Percentiles rank a stretch among this genome's conserved stretches.
phyloP scores from a whole-genome alignment of 208 protist species.

The Acanthamoeba sp. region DNA sequence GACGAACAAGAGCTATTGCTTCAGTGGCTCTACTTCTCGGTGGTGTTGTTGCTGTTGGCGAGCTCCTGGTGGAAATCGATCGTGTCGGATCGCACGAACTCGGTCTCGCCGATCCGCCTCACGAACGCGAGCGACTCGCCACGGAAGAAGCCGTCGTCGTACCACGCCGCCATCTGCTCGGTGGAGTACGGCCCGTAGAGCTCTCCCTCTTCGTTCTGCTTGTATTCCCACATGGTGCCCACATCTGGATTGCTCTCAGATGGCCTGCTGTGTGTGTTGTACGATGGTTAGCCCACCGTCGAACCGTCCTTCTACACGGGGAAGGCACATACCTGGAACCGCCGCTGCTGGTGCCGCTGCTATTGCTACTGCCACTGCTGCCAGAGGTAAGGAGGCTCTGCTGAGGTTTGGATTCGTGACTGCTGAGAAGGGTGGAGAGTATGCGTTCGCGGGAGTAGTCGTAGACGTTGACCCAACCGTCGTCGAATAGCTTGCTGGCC shows the following conservation, averaged over 20 bases:
- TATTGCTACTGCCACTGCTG: not conserved
- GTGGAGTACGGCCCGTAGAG: not conserved
- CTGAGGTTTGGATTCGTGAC: not conserved
- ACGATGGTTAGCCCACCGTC: not conserved
- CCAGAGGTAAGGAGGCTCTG: not conserved
- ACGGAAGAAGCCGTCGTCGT: not conserved
- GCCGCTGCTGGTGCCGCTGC: not conserved
- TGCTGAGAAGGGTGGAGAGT: not conserved
- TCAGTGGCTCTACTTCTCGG: no score
- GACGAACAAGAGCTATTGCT: no score
- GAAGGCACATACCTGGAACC: not conserved
- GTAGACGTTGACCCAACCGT: conserved; percentile 40
- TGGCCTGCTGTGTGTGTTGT: not conserved
- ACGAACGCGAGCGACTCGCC: not conserved
- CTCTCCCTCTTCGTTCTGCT: not conserved
- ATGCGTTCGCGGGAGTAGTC: not conserved
- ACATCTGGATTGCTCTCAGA: no score
- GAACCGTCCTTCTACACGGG: no score
- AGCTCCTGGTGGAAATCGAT: not conserved
- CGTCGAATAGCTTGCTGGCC: not conserved
- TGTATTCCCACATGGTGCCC: conserved; percentile 11
- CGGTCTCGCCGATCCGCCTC: not conserved
- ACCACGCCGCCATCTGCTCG: not conserved
- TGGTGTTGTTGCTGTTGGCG: not conserved
- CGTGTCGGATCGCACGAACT: not conserved